These are phyloP conservation scores for Fusarium staphyleae DNA, from an alignment of 2,329 filamentous ascomycete species.

Conservation along the genomic window DNA sequence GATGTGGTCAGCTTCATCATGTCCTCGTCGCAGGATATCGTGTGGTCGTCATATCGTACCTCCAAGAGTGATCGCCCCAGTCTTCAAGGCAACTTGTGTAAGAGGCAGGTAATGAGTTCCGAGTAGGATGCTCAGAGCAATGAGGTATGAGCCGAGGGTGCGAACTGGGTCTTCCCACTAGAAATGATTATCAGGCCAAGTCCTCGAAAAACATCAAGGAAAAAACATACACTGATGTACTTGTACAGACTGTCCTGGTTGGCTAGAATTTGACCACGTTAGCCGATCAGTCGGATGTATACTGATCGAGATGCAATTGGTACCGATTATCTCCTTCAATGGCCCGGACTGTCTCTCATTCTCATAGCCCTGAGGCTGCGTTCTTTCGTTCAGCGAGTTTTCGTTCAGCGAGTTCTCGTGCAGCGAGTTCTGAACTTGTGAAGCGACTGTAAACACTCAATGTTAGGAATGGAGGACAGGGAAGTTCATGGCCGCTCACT, in stretches of 20 bases:
- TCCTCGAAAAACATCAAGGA: accelerated
- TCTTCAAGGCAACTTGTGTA: slow-evolving; percentile 26
- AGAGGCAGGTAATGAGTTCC: slow-evolving; percentile 28
- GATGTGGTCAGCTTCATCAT: neutral
- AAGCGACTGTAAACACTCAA: neutral
- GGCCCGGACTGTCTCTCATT: no score
- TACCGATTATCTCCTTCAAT: slow-evolving; percentile 33
- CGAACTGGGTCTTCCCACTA: slow-evolving; percentile 35
- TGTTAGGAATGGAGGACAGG: neutral
- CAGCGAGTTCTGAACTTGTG: neutral
- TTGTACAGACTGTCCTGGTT: slow-evolving; percentile 37
- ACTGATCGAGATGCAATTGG: neutral
- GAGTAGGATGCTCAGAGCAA: slow-evolving; percentile 23
- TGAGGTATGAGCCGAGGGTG: slow-evolving; percentile 31
- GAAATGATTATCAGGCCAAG: neutral
- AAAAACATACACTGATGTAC: slow-evolving; percentile 32
- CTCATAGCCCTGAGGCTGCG: no score
- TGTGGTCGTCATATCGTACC: neutral
- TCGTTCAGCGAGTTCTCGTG: no score
- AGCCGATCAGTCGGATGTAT: neutral
- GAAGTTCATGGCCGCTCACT: neutral
- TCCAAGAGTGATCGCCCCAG: slow-evolving; percentile 23
- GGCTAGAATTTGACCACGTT: neutral
- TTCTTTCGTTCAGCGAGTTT: no score
- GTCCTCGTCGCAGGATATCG: accelerated